Conservation (phyloP, 2,329 filamentous ascomycete species). For the Fusarium sp. region DNA sequence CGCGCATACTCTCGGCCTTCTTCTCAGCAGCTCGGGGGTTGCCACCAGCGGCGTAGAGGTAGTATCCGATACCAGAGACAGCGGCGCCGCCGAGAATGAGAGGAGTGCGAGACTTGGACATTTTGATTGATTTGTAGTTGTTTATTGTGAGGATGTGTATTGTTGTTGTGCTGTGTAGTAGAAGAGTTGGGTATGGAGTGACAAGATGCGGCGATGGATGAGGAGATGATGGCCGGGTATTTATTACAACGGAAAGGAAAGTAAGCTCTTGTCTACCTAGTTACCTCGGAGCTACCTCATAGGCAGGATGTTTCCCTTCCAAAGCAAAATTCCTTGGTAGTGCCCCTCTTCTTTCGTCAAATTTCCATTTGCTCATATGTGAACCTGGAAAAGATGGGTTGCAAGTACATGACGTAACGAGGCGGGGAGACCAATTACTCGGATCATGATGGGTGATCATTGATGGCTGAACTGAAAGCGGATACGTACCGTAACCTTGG, state of each 20-base stretch:
- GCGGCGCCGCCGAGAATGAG: slow-evolving; percentile 70
- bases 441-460: slow-evolving; percentile 30
- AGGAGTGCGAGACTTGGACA: slow-evolving; percentile 62
- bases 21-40: slow-evolving; percentile 85
- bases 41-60: slow-evolving; percentile 89
- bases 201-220: slow-evolving; percentile 14
- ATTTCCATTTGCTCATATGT: slow-evolving; percentile 40
- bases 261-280: slow-evolving; percentile 3
- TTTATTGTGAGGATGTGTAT: not conserved
- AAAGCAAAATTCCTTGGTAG: slow-evolving; percentile 23
- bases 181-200: slow-evolving; percentile 15
- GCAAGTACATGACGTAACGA: slow-evolving; percentile 49
- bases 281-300: slow-evolving; percentile 24
- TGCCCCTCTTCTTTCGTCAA: slow-evolving; percentile 16
- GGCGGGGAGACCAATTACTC: slow-evolving; percentile 33
- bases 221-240: slow-evolving; percentile 36
- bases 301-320: slow-evolving; percentile 18
- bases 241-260: slow-evolving; percentile 27
- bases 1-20: slow-evolving; percentile 79
- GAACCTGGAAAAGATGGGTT: slow-evolving; percentile 30
- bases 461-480: slow-evolving; percentile 18
- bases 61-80: slow-evolving; percentile 82
- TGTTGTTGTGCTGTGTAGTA: not conserved
- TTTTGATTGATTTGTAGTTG: slow-evolving; percentile 13
- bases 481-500: slow-evolving; percentile 4